A percentile compares a stretch with the other conserved stretches of the same genome.
phyloP scores from a whole-genome alignment of 2,329 filamentous ascomycete species.

The Lizonia empirigonia region DNA sequence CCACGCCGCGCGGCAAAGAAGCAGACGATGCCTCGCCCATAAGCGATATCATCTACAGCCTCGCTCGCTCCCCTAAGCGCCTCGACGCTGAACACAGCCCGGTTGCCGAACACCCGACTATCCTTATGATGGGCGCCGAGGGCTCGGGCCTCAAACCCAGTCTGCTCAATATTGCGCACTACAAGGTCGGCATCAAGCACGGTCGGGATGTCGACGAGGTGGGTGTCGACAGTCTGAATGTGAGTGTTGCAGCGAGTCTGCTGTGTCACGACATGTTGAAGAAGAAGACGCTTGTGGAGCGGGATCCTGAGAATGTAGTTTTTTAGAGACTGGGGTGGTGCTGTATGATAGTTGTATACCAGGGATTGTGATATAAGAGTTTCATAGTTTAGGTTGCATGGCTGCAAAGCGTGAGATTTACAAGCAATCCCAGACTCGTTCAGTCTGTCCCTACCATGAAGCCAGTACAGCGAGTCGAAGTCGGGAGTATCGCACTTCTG shows the following conservation, averaged over 20 bases:
- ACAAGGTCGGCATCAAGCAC: constrained; percentile 66
- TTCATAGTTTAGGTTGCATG: no score
- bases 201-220: constrained; percentile 55
- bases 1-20: constrained; percentile 41
- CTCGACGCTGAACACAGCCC: constrained; percentile 34
- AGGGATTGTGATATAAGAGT: no score
- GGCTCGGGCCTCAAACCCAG: constrained; percentile 35
- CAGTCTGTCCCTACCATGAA: no score
- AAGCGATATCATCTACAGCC: constrained; percentile 31
- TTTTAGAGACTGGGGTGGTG: neutral
- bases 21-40: constrained; percentile 23
- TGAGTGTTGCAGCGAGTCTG: constrained; percentile 83
- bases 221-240: constrained; percentile 87
- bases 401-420: no score
- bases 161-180: constrained; percentile 64
- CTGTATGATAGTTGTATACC: neutral
- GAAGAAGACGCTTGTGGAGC: constrained; percentile 6
- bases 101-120: constrained; percentile 62
- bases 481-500: no score
- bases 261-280: constrained; percentile 72
- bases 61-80: constrained; percentile 27
- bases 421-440: no score
- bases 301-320: constrained; percentile 9
- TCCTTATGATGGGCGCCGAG: constrained; percentile 69
- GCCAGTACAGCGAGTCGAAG: no score